Conservation (phyloP, 2,329 filamentous ascomycete species). For the Blastomyces silverae region DNA sequence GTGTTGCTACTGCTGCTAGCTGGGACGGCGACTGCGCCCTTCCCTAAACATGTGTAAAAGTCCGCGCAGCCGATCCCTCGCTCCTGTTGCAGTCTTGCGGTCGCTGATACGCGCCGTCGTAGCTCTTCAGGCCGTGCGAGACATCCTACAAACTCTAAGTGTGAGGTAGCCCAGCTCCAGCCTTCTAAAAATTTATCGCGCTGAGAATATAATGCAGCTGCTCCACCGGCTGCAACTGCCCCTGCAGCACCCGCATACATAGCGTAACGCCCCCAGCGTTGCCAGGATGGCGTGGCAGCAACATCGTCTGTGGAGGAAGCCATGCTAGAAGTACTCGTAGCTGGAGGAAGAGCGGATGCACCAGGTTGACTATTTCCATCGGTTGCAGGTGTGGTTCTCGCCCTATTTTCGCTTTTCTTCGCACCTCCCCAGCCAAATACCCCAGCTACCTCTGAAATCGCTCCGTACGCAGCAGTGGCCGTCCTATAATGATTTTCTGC, state of each 20-base stretch:
- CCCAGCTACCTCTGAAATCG: conserved; percentile 56
- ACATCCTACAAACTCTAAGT: conserved; percentile 89
- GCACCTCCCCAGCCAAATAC: conserved; percentile 56
- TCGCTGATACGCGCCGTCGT: conserved; percentile 60
- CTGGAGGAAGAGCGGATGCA: conserved; percentile 31
- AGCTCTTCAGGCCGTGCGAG: conserved; percentile 78
- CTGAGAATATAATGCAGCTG: conserved; percentile 78
- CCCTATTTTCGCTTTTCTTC: conserved; percentile 17
- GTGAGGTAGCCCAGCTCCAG: conserved; percentile 75
- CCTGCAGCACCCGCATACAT: conserved; percentile 77
- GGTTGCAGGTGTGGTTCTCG: conserved; percentile 29
- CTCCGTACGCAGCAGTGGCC: conserved; percentile 62
- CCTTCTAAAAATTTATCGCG: conserved; percentile 71
- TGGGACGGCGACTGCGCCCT: conserved; percentile 46
- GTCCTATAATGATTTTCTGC: conserved; percentile 81
- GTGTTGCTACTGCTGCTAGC: conserved; percentile 21
- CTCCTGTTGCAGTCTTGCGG: conserved; percentile 59
- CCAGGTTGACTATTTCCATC: conserved; percentile 23
- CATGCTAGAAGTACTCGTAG: conserved; percentile 22
- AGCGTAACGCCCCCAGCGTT: conserved; percentile 75
- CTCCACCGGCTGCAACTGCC: conserved; percentile 71
- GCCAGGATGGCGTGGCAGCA: conserved; percentile 54
- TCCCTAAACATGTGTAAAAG: conserved; percentile 77
- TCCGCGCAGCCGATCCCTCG: conserved; percentile 73
- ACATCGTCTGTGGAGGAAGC: conserved; percentile 42